These are phyloP conservation scores for Aspergillus wentii DNA, from an alignment of 495 filamentous ascomycete species.

Conservation along the genomic window DNA sequence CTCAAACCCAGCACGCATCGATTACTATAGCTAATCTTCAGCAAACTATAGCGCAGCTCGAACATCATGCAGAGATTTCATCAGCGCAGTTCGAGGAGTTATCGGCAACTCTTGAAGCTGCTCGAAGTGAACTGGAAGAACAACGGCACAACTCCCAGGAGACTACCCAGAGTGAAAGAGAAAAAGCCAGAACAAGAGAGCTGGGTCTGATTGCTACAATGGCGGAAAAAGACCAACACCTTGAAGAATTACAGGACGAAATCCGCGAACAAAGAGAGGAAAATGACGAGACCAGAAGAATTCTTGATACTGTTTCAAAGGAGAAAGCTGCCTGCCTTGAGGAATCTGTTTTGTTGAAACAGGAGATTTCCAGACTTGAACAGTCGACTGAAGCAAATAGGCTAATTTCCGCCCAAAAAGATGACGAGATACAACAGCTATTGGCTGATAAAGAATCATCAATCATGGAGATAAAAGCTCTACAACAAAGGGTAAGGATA, in stretches of 20 bases:
- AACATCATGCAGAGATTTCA: slow-evolving; percentile 21
- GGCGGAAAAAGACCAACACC: slow-evolving; percentile 41
- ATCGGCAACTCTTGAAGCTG: slow-evolving; percentile 16
- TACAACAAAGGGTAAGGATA: slow-evolving; percentile 25
- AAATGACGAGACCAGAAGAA: slow-evolving; percentile 11
- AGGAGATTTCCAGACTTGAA: slow-evolving; percentile 14
- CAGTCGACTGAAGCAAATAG: slow-evolving; percentile 12
- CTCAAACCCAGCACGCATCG: slow-evolving; percentile 17
- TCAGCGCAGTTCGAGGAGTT: slow-evolving; percentile 22
- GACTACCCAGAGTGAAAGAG: slow-evolving; percentile 16
- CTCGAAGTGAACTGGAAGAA: slow-evolving; percentile 24
- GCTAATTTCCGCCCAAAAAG: slow-evolving; percentile 16
- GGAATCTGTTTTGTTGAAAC: slow-evolving; percentile 8
- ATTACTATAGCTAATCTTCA: slow-evolving; percentile 17
- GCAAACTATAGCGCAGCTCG: slow-evolving; percentile 24
- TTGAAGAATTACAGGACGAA: slow-evolving; percentile 32
- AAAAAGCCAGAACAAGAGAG: slow-evolving; percentile 32
- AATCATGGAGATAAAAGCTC: slow-evolving; percentile 10
- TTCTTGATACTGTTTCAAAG: slow-evolving; percentile 12
- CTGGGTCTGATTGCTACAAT: slow-evolving; percentile 38
- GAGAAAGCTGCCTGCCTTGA: slow-evolving; percentile 15
- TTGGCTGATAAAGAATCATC: slow-evolving; percentile 14
- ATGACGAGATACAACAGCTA: slow-evolving; percentile 21
- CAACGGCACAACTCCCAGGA: slow-evolving; percentile 18
- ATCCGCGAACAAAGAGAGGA: slow-evolving; percentile 14